Evolutionary conservation across 2,329 filamentous ascomycete species (phyloP), one percentile per base, ranked within the genome.

Genomic region (Huntiella bhutanensis): DNA sequence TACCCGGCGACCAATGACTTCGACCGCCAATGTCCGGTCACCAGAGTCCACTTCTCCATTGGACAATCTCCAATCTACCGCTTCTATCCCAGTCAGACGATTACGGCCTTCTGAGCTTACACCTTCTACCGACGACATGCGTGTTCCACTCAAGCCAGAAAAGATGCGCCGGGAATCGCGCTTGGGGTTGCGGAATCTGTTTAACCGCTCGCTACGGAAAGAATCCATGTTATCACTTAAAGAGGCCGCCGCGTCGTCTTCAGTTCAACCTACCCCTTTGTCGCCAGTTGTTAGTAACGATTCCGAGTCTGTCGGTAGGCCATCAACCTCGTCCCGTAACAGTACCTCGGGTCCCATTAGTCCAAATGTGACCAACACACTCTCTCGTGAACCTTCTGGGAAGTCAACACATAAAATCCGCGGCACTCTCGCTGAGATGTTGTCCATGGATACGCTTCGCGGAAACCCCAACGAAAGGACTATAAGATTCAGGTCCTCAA

Each of bases 111-210:
- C 45, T 11, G 43, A 52, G 33, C 11, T 52, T 2, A 39, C 41
- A 16, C 10, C 49, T 4, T 44, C 45, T 11, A 41, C 35, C 17
- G 51, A 51, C 10, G 61, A 62, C 47, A 59, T 59, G 41, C 61
- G 64, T 22, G 53, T 66, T 4, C 63, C 67, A 10, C 51, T 70
- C 47, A 65, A 66, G 34, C 52, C 58, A 5, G 62, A 63, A 41
- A 70, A 63, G 52, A 53, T 64, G 17, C 66, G 61, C 54, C 61
- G 70, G 51, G 70, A 73, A 50, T 74, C 71, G 12, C 68, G 63
- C 49, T 54, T 73, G 43, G 70, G 67, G 3, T 55, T 75, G 42
- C 62, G 68, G 45, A 67, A 59, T 51, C 61, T 76, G 6, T 75
- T 76, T 52, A 60, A 64, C 36, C 64, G 67, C 17, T 41, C 40